These are phyloP conservation scores for Syzygium aromaticum DNA, from an alignment of 345 rosid genomes.

Conservation along the genomic window DNA sequence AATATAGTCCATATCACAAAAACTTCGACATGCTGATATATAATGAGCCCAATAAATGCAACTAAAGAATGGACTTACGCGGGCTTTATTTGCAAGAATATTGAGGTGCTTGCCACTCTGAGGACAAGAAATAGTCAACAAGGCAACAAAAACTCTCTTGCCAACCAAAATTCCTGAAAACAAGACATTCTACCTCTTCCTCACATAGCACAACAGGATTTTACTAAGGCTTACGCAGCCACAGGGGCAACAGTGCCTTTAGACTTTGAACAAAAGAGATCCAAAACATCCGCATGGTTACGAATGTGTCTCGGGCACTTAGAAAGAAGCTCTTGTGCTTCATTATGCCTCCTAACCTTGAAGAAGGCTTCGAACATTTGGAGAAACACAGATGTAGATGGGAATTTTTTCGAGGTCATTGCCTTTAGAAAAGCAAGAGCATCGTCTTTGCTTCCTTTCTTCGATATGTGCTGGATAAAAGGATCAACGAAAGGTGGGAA, in stretches of 20 bases:
- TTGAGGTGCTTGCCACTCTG: not conserved
- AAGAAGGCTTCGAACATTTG: constrained; percentile 52
- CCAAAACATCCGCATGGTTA: constrained; percentile 66
- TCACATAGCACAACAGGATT: not conserved
- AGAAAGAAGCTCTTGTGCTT: constrained; percentile 71
- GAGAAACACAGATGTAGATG: constrained; percentile 55
- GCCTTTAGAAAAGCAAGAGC: constrained; percentile 56
- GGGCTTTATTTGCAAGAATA: not conserved
- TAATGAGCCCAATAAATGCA: not conserved
- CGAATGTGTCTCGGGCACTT: constrained; percentile 60
- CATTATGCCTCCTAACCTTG: constrained; percentile 50
- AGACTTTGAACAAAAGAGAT: constrained; percentile 51
- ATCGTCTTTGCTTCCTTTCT: constrained; percentile 52
- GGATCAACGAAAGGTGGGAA: constrained; percentile 76
- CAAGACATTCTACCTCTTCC: constrained; percentile 3
- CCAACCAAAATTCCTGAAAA: not conserved
- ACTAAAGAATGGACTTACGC: not conserved
- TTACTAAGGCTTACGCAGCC: constrained; percentile 11
- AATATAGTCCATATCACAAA: not conserved
- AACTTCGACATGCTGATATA: not conserved
- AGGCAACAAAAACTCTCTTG: not conserved
- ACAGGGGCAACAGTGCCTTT: constrained; percentile 15
- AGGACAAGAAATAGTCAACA: constrained; percentile 1
- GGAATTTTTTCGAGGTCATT: constrained; percentile 61
- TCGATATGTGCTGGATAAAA: constrained; percentile 53